Evolutionary conservation across 2,329 filamentous ascomycete genomes (phyloP), one percentile per base, ranked within the genome.

Genomic region (Clonostachys chloroleuca): DNA sequence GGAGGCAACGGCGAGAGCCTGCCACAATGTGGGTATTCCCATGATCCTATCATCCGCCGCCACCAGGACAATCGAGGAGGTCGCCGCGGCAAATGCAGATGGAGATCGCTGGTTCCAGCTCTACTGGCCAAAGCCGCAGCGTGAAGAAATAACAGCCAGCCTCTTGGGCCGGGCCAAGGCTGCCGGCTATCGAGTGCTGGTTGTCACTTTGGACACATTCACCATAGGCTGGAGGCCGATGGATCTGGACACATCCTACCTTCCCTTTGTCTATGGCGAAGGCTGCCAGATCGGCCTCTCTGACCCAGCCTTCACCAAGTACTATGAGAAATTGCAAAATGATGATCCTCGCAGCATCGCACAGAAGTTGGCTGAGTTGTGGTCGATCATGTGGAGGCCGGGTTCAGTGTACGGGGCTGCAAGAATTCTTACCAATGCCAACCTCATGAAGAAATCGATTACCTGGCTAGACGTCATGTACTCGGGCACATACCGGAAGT

Each of bases 171-270:
- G 85, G 1, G 87, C 85, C 1, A 81, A 80, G 57, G 69, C 65
- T 1, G 75, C 70, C 34, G 86, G 85, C 1, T 90, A 75, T 64
- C 74, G 73, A 34, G 83, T 82, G 1, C 70, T 90, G 0, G 78
- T 90, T 7, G 82, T 91, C 1, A 91, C 87, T 0, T 70, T 89
- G 0, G 87, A 91, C 61, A 89, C 85, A 0, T 87, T 81, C 64
- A 75, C 75, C 12, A 70, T 90, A 35, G 78, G 77, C 1, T 91
- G 86, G 85, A 72, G 87, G 36, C 86, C 85, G 0, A 73, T 70
- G 0, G 86, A 89, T 57, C 73, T 89, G 5, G 84, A 88, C 52
- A 73, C 74, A 13, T 78, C 71, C 4, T 86, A 80, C 55, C 56
- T 81, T 0, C 78, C 83, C 0, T 86, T 87, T 52, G 64, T 82